phyloP scores from a whole-genome alignment of 192 early-diverging fungal genomes.

The Piromyces sp. region DNA sequence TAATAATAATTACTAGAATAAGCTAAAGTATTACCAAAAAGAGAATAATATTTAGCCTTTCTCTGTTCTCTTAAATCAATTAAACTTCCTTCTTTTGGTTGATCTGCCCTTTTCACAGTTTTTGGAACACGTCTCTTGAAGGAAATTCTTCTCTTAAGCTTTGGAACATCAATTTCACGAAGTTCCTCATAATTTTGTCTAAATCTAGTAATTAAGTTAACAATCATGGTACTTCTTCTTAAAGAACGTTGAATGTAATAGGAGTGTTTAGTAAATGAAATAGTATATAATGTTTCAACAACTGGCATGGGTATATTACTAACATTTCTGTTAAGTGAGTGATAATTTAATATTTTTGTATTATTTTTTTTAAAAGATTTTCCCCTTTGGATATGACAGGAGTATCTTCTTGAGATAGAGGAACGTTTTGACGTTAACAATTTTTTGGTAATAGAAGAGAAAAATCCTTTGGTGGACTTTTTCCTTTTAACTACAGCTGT shows the following conservation, averaged over 20 bases:
- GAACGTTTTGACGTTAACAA: neutral
- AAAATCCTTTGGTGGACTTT: neutral
- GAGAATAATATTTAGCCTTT: neutral
- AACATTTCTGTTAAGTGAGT: neutral
- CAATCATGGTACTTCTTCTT: neutral
- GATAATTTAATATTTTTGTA: neutral
- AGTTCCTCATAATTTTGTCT: neutral
- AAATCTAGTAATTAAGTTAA: neutral
- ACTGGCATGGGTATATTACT: neutral
- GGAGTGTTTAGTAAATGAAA: neutral
- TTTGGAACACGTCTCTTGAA: neutral
- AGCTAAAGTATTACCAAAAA: neutral
- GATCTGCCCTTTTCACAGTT: neutral
- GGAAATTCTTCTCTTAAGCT: neutral
- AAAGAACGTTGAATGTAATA: neutral
- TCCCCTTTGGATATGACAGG: neutral
- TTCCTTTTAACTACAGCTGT: neutral
- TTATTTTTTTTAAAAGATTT: neutral
- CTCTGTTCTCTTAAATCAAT: neutral
- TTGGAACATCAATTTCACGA: neutral
- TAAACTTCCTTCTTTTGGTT: neutral
- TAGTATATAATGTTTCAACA: neutral
- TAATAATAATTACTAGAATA: neutral
- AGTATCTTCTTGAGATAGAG: neutral
- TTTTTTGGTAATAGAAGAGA: neutral